Evolutionary conservation across 306 rosid genomes (phyloP).

Genomic region (Canavalia ensiformis): DNA sequence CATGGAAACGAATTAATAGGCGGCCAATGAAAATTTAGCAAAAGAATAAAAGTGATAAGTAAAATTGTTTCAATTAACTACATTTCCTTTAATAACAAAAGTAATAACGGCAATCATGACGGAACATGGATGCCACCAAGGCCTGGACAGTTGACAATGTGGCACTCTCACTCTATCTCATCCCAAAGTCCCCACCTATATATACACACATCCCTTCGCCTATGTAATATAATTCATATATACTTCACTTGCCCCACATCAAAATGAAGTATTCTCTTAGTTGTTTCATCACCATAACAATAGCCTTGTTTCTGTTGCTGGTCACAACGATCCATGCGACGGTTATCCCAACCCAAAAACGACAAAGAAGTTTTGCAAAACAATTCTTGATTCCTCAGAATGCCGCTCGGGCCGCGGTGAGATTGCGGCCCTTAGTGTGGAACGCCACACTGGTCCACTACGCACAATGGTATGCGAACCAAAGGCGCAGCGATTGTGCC

Average conservation of each 20-base stretch:
- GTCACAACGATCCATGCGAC: slow-evolving; percentile 1
- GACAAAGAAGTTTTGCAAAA: slow-evolving; percentile 35
- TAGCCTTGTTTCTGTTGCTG: slow-evolving; percentile 43
- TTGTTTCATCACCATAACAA: slow-evolving; percentile 11
- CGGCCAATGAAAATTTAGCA: slow-evolving; percentile 34
- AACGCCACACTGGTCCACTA: slow-evolving; percentile 58
- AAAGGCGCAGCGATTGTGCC: slow-evolving; percentile 73
- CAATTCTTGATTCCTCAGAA: slow-evolving; percentile 81
- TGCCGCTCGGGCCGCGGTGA: slow-evolving; percentile 57
- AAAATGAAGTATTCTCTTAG: slow-evolving; percentile 10
- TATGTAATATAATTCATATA: no score
- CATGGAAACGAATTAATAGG: slow-evolving; percentile 13
- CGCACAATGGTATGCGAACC: slow-evolving; percentile 79
- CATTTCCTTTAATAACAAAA: slow-evolving; percentile 8
- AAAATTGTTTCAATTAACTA: slow-evolving; percentile 21
- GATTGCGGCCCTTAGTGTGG: slow-evolving; percentile 68
- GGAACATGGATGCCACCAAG: slow-evolving; percentile 93
- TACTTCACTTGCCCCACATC: not conserved
- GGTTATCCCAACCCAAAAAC: not conserved
- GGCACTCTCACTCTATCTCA: not conserved
- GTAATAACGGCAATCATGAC: slow-evolving; percentile 60
- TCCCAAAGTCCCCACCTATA: not conserved
- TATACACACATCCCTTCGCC: slow-evolving; percentile 5
- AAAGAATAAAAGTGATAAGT: slow-evolving; percentile 23
- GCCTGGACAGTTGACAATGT: slow-evolving; percentile 58